Evolutionary conservation across 768 basidiomycete species (phyloP).

Genomic region (Leucosporidium yakuticum): DNA sequence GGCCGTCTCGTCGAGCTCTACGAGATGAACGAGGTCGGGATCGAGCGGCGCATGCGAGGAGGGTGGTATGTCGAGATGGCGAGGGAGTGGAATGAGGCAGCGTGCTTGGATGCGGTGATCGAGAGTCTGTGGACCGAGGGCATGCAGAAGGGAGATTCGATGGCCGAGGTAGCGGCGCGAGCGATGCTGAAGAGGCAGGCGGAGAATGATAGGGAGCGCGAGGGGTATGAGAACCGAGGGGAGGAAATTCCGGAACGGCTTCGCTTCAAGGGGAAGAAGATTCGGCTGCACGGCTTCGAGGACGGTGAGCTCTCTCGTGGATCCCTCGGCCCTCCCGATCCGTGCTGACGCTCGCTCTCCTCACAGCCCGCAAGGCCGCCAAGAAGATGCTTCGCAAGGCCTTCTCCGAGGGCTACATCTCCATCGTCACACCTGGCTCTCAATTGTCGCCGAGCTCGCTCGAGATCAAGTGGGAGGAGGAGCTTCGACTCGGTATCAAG

Average conservation of each 20-base stretch:
- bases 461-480: constrained; percentile 69
- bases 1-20: constrained; percentile 28
- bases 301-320: neutral
- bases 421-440: constrained; percentile 68
- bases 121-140: neutral
- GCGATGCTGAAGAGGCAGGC: neutral
- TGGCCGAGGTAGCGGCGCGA: neutral
- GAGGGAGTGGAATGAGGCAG: constrained; percentile 7
- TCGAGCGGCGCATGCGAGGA: constrained; percentile 20
- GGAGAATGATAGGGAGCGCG: neutral
- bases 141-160: neutral
- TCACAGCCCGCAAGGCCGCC: constrained; percentile 13
- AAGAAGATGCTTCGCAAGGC: constrained; percentile 57
- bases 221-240: neutral
- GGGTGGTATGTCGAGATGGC: constrained; percentile 26
- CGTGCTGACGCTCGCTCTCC: too few relatives aligned
- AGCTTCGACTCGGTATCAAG: constrained; percentile 41
- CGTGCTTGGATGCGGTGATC: constrained; percentile 1
- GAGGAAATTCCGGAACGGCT: constrained; percentile 4
- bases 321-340: too few relatives aligned
- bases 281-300: neutral
- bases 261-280: neutral
- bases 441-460: constrained; percentile 76
- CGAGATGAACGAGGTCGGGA: constrained; percentile 28
- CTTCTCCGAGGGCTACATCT: constrained; percentile 66